Percentiles rank a stretch among this genome's conserved stretches.
These are phyloP conservation scores for Cornus florida DNA, from an alignment of 148 eudicot genomes.

Conservation along the genomic window DNA sequence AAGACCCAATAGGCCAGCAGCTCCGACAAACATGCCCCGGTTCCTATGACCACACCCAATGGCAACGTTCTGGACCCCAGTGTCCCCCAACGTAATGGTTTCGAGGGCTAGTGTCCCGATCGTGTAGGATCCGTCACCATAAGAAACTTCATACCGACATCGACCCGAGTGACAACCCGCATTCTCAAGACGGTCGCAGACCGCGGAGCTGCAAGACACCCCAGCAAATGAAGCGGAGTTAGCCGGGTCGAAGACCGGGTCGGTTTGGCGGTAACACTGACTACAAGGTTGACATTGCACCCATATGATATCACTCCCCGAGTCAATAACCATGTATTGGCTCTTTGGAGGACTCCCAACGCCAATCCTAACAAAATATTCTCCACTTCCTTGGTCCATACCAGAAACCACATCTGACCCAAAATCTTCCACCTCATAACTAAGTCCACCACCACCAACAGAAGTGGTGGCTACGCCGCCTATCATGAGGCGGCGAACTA, in stretches of 20 bases:
- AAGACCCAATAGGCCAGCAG: constrained; percentile 78
- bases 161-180: constrained; percentile 61
- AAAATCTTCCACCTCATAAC: constrained; percentile 45
- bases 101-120: constrained; percentile 83
- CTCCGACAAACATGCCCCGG: constrained; percentile 88
- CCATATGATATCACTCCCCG: constrained; percentile 90
- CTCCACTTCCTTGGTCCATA: constrained; percentile 92
- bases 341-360: constrained; percentile 77
- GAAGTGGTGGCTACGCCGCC: background rate
- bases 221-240: constrained; percentile 60
- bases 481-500: constrained; percentile 25
- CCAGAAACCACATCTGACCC: constrained; percentile 83
- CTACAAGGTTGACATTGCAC: constrained; percentile 90
- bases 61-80: constrained; percentile 56
- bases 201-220: constrained; percentile 59
- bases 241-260: constrained; percentile 89
- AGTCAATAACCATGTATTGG: constrained; percentile 83
- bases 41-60: constrained; percentile 91
- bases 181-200: constrained; percentile 57
- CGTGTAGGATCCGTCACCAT: constrained; percentile 88
- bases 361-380: constrained; percentile 80
- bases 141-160: constrained; percentile 69
- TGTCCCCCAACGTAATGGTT: constrained; percentile 60
- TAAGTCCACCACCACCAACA: background rate
- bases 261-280: constrained; percentile 74